These are phyloP conservation scores for Amanita brunnescens DNA, from an alignment of 768 basidiomycete species.

Conservation along the genomic window DNA sequence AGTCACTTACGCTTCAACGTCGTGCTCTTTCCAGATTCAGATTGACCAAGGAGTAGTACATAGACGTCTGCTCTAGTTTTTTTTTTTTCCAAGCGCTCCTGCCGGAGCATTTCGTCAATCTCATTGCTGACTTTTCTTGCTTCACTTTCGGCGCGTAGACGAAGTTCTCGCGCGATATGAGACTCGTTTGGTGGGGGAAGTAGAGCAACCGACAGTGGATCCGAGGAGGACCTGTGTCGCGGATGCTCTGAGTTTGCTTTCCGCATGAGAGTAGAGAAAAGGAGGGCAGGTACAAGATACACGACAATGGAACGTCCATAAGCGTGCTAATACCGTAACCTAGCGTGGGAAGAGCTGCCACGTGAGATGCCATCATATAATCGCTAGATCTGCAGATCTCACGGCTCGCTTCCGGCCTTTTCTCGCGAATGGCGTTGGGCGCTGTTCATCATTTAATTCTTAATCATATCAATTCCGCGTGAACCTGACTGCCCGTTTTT, in stretches of 20 bases:
- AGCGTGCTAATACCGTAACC: conserved; percentile 3
- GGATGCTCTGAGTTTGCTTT: conserved; percentile 25
- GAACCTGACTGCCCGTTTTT: no score
- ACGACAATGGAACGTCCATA: conserved; percentile 11
- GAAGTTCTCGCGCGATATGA: conserved; percentile 50
- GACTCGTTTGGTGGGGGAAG: conserved; percentile 70
- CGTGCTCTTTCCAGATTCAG: conserved; percentile 85
- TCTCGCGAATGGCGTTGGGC: neutral
- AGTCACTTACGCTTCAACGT: conserved; percentile 74
- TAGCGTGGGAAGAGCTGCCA: neutral
- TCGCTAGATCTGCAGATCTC: neutral
- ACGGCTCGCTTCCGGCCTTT: neutral
- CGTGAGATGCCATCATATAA: conserved; percentile 4
- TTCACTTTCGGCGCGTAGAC: conserved; percentile 58
- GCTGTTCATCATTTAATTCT: no score
- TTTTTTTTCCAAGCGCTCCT: conserved; percentile 53
- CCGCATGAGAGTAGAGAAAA: conserved; percentile 27
- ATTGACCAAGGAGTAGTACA: conserved; percentile 77
- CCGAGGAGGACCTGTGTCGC: conserved; percentile 42
- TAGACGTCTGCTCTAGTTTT: conserved; percentile 58
- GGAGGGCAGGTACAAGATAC: conserved; percentile 16
- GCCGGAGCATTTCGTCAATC: conserved; percentile 72
- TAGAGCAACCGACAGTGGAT: conserved; percentile 61
- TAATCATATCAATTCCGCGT: no score
- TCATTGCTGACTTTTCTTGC: conserved; percentile 67